These are phyloP conservation scores for Penicillium paxilli DNA, from an alignment of 495 filamentous ascomycete genomes.

Conservation along the genomic window DNA sequence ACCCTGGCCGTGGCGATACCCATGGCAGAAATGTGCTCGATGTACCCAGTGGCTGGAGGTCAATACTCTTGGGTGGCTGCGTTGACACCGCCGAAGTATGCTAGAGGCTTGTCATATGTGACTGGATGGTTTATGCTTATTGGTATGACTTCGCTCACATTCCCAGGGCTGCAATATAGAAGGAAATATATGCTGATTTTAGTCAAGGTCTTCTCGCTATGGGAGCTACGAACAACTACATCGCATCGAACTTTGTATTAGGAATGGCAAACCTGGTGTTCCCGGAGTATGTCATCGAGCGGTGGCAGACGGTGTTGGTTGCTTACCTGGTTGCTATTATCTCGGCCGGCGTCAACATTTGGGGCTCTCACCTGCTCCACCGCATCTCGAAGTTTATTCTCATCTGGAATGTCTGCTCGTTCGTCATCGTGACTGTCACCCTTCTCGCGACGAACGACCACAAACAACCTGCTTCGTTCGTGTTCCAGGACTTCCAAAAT, in stretches of 20 bases:
- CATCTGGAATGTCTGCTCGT: conserved; percentile 55
- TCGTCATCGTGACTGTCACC: conserved; percentile 50
- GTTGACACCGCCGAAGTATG: conserved; percentile 51
- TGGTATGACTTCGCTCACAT: conserved; percentile 23
- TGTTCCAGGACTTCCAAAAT: conserved; percentile 59
- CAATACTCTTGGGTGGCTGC: conserved; percentile 61
- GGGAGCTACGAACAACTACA: conserved; percentile 59
- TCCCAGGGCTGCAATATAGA: not conserved
- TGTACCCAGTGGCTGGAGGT: conserved; percentile 53
- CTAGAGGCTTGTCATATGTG: conserved; percentile 47
- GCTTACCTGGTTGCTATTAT: conserved; percentile 49
- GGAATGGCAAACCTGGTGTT: conserved; percentile 55
- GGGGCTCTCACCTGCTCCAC: conserved; percentile 50
- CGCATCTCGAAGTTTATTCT: conserved; percentile 52
- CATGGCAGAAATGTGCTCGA: conserved; percentile 60
- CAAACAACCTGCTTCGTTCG: conserved; percentile 56
- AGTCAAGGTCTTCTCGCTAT: conserved; percentile 52
- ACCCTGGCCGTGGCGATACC: conserved; percentile 55
- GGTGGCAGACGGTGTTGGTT: conserved; percentile 59
- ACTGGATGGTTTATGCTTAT: conserved; percentile 57
- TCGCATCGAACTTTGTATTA: conserved; percentile 55
- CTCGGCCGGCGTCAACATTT: conserved; percentile 49
- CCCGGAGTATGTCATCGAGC: conserved; percentile 51
- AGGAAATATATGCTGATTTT: not conserved
- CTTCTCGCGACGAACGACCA: conserved; percentile 55